Evolutionary conservation across 2,329 filamentous ascomycete genomes (phyloP), one percentile per base, ranked within the genome.

Genomic region (Talaromyces sp.): DNA sequence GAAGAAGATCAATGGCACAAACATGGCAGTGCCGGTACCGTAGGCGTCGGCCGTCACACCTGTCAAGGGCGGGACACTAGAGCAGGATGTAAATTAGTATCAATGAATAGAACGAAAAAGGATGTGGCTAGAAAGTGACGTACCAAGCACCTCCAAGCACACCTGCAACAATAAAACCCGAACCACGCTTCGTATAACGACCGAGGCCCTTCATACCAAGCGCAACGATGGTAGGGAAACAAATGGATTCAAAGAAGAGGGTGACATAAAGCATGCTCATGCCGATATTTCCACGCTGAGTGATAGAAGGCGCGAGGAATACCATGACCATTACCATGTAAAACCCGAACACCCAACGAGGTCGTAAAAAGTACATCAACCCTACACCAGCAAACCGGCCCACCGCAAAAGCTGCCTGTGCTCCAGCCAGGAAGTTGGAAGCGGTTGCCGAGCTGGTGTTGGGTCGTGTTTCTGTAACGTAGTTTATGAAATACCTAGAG

Each of bases 191-290:
- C 41, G 89, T 91, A 78, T 94, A 89, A 19, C 87, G 85, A 6
- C 91, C 91, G 1, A 93, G 82, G 2, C 90, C 90, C 25, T 91
- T 86, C 66, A 96, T 86, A 3, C 89, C 89, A 11, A 93, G 84
- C 15, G 89, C 87, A 69, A 91, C 92, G 65, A 93, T 87, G 5
- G 92, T 86, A 0, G 91, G 91, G 82, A 90, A 95, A 71, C 90
- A 85, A 60, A 66, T 67, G 56, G 67, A 68, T 67, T 76, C 73
- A 67, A 76, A 71, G 67, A 71, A 71, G 56, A 74, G 64, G 65
- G 75, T 67, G 57, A 49, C 8, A 10, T 58, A 39, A 17, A 25
- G 45, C 35, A 31, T 84, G 84, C 1, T 73, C 49, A 54, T 54
- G 49, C 49, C 49, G 15, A 54, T 78, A 69, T 85, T 79, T 31